Base-by-base conservation (phyloP, 805 yeast genomes). In the Saturnispora diversa region DNA sequence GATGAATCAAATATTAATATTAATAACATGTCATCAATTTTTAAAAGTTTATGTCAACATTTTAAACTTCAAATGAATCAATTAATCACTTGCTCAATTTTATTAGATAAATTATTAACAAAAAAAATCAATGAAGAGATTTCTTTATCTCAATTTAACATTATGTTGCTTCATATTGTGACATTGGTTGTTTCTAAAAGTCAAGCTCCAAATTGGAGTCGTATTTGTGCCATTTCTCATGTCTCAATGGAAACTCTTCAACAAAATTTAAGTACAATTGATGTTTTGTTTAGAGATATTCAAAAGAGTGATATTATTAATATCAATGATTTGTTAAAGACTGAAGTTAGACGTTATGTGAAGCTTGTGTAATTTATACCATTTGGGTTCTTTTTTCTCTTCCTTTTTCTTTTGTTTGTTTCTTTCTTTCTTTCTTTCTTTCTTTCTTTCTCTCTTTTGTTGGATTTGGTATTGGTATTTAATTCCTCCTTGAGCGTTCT, bases 291-390 rank as follows among this genome's bases (percentile, higher is more conserved):
- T n/a, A 37, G 30, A 8, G 30, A 29, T 6, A 42, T 46, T 24
- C 33, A 45, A 12, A 10, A 13, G 4, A 34, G 34, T 17, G 51
- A 48, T 21, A 24, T 52, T 13, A 28, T 24, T 3, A 24, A 11
- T 10, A 27, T 50, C 21, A 51, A 47, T 23, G 23, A 35, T 4
- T 25, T 28, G 5, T 33, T 54, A 26, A 35, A 45, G 26, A 24
- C 35, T 4, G 52, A 49, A 37, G 49, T 54, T 6, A 40, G 43
- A 16, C 46, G 45, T 21, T 37, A 51, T 26, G 49, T 53, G 21
- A 52, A 52, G 37, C 40, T 49, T 25, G 41, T 50, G 13, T 50
- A 34, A 39, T 8, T 16, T 15, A 21, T 5, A 11, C 3, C 4
- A 11, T 15, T 6, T 19, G n/a, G 17, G 11, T 20, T 19, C 6